Evolutionary conservation across 495 filamentous ascomycete species (phyloP).

Genomic region (Clohesyomyces aquaticus): DNA sequence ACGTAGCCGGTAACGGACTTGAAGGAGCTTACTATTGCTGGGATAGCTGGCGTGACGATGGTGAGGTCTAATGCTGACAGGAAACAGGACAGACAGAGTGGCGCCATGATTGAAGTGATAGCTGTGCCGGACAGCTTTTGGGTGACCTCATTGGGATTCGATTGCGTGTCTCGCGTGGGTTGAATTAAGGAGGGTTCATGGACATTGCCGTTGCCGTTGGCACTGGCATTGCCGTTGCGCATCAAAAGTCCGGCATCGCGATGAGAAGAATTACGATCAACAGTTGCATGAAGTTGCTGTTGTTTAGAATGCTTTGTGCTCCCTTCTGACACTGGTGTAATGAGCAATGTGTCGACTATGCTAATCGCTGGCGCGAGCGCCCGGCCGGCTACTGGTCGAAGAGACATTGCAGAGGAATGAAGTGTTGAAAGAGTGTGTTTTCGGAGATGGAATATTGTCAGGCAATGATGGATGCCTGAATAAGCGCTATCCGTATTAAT

Average conservation of each 20-base stretch:
- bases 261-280: slow-evolving; percentile 2
- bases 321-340: neutral
- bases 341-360: neutral
- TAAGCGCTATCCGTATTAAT: neutral
- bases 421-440: neutral
- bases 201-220: neutral
- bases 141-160: neutral
- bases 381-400: neutral
- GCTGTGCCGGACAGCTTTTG: slow-evolving; percentile 12
- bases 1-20: slow-evolving; percentile 1
- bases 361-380: neutral
- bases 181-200: neutral
- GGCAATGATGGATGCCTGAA: neutral
- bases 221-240: slow-evolving; percentile 1
- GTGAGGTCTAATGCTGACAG: slow-evolving; percentile 14
- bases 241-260: slow-evolving; percentile 3
- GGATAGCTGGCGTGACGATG: slow-evolving; percentile 20
- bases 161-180: neutral
- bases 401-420: slow-evolving; percentile 5
- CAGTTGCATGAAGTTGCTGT: slow-evolving; percentile 2
- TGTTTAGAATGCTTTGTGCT: neutral
- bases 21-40: slow-evolving; percentile 8
- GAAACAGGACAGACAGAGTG: slow-evolving; percentile 27
- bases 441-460: neutral
- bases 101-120: slow-evolving; percentile 29